A percentile compares a stretch with the other conserved stretches of the same genome.
phyloP scores from a whole-genome alignment of 2,329 filamentous ascomycete species.

The Fusarium sublunatum region DNA sequence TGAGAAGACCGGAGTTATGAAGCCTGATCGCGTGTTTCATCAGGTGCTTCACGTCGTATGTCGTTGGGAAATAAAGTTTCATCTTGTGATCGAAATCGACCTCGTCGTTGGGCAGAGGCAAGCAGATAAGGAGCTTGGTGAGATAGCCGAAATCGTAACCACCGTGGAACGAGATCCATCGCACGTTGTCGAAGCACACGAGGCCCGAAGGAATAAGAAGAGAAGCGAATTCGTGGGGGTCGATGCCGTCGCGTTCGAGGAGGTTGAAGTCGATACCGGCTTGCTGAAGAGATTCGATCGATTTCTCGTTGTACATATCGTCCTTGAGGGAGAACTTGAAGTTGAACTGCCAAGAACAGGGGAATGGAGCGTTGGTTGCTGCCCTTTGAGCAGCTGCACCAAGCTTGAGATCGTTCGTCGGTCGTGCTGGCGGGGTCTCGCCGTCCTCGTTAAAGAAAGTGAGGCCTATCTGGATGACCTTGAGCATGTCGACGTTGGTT shows the following conservation, averaged over 20 bases:
- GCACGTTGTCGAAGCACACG: conserved; percentile 85
- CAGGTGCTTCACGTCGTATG: conserved; percentile 97
- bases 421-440: conserved; percentile 81
- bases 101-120: conserved; percentile 87
- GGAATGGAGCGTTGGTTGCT: conserved; percentile 66
- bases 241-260: conserved; percentile 89
- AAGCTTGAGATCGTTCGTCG: conserved; percentile 58
- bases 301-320: conserved; percentile 98
- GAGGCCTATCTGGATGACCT: conserved; percentile 96
- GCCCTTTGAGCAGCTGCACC: conserved; percentile 54
- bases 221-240: conserved; percentile 87
- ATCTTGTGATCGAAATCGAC: conserved; percentile 89
- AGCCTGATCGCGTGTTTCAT: conserved; percentile 88
- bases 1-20: conserved; percentile 71
- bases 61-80: conserved; percentile 90
- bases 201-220: conserved; percentile 92
- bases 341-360: conserved; percentile 98
- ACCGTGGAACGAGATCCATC: conserved; percentile 98
- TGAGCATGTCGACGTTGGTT: conserved; percentile 96
- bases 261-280: conserved; percentile 92
- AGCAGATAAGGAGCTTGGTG: conserved; percentile 89
- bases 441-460: conserved; percentile 93
- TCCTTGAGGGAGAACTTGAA: conserved; percentile 94
- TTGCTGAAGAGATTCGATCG: conserved; percentile 88
- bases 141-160: conserved; percentile 99